Percentiles rank a stretch among this genome's conserved stretches.
phyloP scores from a whole-genome alignment of 148 eudicot species.

The Euryodendron excelsum region DNA sequence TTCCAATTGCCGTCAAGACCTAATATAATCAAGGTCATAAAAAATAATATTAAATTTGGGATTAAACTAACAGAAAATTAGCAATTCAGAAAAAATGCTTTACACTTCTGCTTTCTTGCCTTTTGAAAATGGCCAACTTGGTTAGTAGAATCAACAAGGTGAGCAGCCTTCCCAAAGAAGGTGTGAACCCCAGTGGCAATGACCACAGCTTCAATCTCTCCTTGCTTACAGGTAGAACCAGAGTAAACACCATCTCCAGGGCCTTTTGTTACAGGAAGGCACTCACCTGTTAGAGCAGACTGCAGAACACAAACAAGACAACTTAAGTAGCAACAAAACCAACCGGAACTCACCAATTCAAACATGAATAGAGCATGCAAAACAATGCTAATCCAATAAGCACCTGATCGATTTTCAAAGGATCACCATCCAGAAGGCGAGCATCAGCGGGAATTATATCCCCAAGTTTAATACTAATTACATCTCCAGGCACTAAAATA shows the following conservation, averaged over 20 bases:
- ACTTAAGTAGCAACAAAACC: slow-evolving; percentile 13
- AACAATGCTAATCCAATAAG: not conserved
- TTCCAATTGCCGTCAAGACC: slow-evolving; percentile 98
- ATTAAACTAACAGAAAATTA: not conserved
- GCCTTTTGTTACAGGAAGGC: slow-evolving; percentile 96
- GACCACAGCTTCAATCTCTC: slow-evolving; percentile 93
- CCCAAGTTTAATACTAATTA: slow-evolving; percentile 88
- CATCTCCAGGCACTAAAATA: slow-evolving; percentile 85
- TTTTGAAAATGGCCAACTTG: slow-evolving; percentile 98
- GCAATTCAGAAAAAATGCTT: not conserved
- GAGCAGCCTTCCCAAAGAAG: slow-evolving; percentile 98
- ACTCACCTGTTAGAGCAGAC: slow-evolving; percentile 97
- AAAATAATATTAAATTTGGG: slow-evolving; percentile 2
- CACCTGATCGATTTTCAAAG: slow-evolving; percentile 95
- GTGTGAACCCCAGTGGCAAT: slow-evolving; percentile 99
- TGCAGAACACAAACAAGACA: slow-evolving; percentile 34
- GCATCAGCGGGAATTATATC: slow-evolving; percentile 98
- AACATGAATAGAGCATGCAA: not conserved
- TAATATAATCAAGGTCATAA: slow-evolving; percentile 20
- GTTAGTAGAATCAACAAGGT: slow-evolving; percentile 89
- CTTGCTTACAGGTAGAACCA: slow-evolving; percentile 98
- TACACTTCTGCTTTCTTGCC: slow-evolving; percentile 36
- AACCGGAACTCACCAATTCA: not conserved
- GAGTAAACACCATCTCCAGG: slow-evolving; percentile 98
- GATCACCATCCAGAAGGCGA: slow-evolving; percentile 97